These are phyloP conservation scores for Septoria linicola DNA, from an alignment of 2,329 filamentous ascomycete species.

Conservation along the genomic window DNA sequence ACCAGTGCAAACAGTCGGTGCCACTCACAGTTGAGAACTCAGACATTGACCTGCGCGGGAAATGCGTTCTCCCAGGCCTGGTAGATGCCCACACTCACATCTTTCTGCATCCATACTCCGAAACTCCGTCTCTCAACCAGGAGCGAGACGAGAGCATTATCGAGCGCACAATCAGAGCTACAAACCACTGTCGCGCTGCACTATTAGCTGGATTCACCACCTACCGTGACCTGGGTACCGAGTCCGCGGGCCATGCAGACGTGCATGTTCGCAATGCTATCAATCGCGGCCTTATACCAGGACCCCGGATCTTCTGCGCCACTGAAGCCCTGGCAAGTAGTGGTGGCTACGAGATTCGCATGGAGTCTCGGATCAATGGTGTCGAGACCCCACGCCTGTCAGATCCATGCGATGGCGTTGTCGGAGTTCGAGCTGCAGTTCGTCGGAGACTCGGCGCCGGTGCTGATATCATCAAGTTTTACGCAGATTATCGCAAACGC, in stretches of 20 bases:
- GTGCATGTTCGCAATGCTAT: constrained; percentile 54
- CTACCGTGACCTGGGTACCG: constrained; percentile 57
- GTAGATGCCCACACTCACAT: constrained; percentile 59
- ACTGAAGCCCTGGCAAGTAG: constrained; percentile 53
- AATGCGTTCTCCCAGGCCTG: constrained; percentile 53
- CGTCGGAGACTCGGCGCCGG: constrained; percentile 35
- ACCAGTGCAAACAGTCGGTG: constrained; percentile 22
- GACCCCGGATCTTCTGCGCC: constrained; percentile 57
- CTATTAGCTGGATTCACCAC: constrained; percentile 60
- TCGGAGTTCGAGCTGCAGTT: constrained; percentile 41
- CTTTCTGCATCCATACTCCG: constrained; percentile 51
- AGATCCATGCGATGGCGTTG: constrained; percentile 48
- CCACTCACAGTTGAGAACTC: constrained; percentile 33
- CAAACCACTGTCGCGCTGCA: constrained; percentile 54
- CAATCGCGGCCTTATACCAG: constrained; percentile 55
- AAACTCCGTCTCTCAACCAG: constrained; percentile 48
- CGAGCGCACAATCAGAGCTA: constrained; percentile 56
- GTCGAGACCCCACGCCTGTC: constrained; percentile 26
- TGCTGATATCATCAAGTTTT: constrained; percentile 39
- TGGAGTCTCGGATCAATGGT: constrained; percentile 45
- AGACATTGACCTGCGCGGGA: constrained; percentile 56
- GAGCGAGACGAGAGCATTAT: constrained; percentile 60
- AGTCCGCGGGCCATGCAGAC: constrained; percentile 53
- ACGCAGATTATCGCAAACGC: constrained; percentile 37
- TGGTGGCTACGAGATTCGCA: constrained; percentile 49